Base-by-base conservation (phyloP, 805 yeast genomes). In the Metschnikowia drakensbergensis region DNA sequence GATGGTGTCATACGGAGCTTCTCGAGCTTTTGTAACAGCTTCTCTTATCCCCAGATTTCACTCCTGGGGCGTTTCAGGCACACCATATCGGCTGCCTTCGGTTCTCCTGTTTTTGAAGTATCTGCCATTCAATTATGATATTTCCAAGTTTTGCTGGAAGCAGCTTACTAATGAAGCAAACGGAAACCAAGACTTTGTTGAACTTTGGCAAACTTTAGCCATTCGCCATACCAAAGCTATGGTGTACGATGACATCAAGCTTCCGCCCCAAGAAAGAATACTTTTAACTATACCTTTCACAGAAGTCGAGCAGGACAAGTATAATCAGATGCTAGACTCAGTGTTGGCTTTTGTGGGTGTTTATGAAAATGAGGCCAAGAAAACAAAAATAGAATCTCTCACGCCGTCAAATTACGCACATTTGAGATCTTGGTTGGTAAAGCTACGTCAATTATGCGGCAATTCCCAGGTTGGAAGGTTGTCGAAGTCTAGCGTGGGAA, bases 11-110 rank as follows among this genome's bases (percentile, higher is more conserved):
- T 76, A 79, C 3, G 84, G 84, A 23, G 75, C 81, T 3, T 80
- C 92, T 0, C 80, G 86, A 45, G 88, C 94, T 1, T 89, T 96
- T 22, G 82, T 79, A 48, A 87, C 90, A 48, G 89, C 96, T 0
- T 73, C 86, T 2, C 68, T 87, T 33, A 79, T 94, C 26, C 92
- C 96, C 4, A 74, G 96, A 45, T 79, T 81, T 40, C 97, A 94
- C 67, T 82, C 96, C 0, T 94, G 98, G 98, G 97, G 96, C 11
- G 97, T 91, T 0, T 88, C 96, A 0, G 99, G 99, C 5, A 94
- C 99, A 0, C 96, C 97, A 0, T 84, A 90, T 11, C 82, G 83
- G 54, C 71, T 91, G 42, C 81, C 78, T 38, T 85, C 96, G 0
- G 74, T 89, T 4, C 61, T 91, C 31, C 76, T 80, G 10, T 92